Conservation (phyloP, 2,329 filamentous ascomycete species). For the Colletotrichum navitas region DNA sequence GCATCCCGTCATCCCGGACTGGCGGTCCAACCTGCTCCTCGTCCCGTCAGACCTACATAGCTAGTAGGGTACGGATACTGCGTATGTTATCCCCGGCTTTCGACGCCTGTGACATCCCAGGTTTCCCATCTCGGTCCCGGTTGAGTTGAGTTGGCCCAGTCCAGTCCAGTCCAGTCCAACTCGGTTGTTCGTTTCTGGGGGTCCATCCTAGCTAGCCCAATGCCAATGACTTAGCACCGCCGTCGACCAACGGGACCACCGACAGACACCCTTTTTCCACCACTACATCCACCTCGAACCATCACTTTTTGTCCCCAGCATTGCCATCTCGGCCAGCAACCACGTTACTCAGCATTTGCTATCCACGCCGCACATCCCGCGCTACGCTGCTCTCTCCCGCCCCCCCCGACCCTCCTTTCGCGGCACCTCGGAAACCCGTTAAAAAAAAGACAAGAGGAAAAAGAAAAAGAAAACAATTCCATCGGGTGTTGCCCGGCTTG, state of each 20-base stretch:
- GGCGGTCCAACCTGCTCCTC: neutral
- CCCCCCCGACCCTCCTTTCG: constrained; percentile 32
- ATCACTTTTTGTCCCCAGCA: constrained; percentile 29
- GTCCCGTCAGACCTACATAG: neutral
- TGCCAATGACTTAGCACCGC: constrained; percentile 33
- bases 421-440: constrained; percentile 3
- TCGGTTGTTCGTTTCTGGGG: constrained; percentile 2
- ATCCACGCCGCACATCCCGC: constrained; percentile 21
- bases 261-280: constrained; percentile 15
- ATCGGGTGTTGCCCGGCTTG: neutral
- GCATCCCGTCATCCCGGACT: constrained; percentile 5
- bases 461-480: neutral
- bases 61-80: too few relatives aligned
- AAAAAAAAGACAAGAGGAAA: neutral
- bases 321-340: constrained; percentile 27
- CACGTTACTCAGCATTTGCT: constrained; percentile 32
- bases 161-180: neutral
- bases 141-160: neutral
- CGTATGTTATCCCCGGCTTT: constrained; percentile 11
- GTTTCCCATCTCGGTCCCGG: constrained; percentile 7
- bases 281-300: constrained; percentile 19
- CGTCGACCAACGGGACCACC: constrained; percentile 9
- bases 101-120: constrained; percentile 27
- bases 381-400: neutral
- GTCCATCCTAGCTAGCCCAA: constrained; percentile 33